Conservation (phyloP, 1,284 basidiomycete genomes). For the Peniophora sp. region DNA sequence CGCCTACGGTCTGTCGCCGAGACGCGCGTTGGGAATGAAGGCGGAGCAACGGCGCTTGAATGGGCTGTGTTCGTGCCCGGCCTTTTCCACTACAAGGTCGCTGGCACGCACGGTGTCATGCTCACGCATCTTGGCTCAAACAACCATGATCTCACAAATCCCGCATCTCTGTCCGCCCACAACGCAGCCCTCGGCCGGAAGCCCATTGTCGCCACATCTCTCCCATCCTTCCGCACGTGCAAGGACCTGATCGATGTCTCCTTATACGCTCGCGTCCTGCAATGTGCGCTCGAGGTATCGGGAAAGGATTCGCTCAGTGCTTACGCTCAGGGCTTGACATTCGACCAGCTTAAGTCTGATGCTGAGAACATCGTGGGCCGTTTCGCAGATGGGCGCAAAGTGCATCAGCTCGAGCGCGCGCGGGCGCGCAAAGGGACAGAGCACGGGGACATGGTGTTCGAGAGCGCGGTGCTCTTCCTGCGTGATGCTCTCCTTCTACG, state of each 20-base stretch:
- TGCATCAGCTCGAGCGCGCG: conserved; percentile 10
- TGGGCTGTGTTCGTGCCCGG: conserved; percentile 24
- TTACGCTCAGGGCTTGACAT: conserved; percentile 15
- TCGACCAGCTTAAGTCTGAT: conserved; percentile 9
- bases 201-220: conserved; percentile 23
- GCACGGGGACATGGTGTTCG: conserved; percentile 26
- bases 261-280: conserved; percentile 24
- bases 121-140: conserved; percentile 22
- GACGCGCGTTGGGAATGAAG: conserved; percentile 27
- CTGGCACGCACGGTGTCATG: conserved; percentile 22
- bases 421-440: conserved; percentile 11
- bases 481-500: conserved; percentile 26
- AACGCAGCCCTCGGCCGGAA: conserved; percentile 17
- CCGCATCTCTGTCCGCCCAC: conserved; percentile 1
- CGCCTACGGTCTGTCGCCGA: conserved; percentile 20
- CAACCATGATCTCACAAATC: conserved; percentile 4
- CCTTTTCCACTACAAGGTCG: conserved; percentile 31
- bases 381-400: background rate
- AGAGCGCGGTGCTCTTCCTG: conserved; percentile 26
- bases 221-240: conserved; percentile 23
- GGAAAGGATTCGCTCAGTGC: conserved; percentile 12
- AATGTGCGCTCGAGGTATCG: conserved; percentile 25
- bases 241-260: conserved; percentile 28
- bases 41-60: conserved; percentile 16
- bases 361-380: conserved; percentile 1